These are phyloP conservation scores for Ambrosiella beaveri DNA, from an alignment of 2,329 filamentous ascomycete genomes.

Conservation along the genomic window DNA sequence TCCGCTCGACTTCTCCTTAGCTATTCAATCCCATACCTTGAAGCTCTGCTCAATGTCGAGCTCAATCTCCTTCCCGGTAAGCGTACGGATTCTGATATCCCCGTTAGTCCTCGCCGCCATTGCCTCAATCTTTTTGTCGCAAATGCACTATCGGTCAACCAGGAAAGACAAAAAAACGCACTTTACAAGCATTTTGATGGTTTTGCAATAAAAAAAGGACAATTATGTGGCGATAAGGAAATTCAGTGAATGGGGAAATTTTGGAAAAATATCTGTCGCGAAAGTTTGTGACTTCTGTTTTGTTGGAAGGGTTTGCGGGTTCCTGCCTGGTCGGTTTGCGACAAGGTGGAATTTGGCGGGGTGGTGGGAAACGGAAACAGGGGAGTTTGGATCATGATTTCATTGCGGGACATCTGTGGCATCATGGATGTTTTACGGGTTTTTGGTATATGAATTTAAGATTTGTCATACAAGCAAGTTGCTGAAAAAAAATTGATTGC, in stretches of 20 bases:
- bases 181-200: slow-evolving; percentile 32
- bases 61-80: slow-evolving; percentile 98
- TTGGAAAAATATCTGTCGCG: background rate
- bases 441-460: too few species aligned
- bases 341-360: background rate
- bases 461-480: too few species aligned
- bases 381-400: background rate
- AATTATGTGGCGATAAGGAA: too few species aligned
- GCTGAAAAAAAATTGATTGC: background rate
- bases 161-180: slow-evolving; percentile 17
- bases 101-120: background rate
- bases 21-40: slow-evolving; percentile 42
- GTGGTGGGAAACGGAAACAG: background rate
- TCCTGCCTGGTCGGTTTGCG: too few species aligned
- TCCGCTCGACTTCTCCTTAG: too few species aligned
- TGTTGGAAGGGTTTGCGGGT: background rate
- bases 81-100: slow-evolving; percentile 64
- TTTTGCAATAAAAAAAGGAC: background rate
- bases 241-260: too few species aligned
- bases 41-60: slow-evolving; percentile 89
- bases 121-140: background rate
- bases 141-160: background rate
- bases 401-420: slow-evolving; percentile 1
- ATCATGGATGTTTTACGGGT: background rate
- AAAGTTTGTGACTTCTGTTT: too few species aligned